Percentiles rank a stretch among this genome's conserved stretches.
Evolutionary conservation across 345 rosid species (phyloP).

Genomic region (Lepidium africanum): DNA sequence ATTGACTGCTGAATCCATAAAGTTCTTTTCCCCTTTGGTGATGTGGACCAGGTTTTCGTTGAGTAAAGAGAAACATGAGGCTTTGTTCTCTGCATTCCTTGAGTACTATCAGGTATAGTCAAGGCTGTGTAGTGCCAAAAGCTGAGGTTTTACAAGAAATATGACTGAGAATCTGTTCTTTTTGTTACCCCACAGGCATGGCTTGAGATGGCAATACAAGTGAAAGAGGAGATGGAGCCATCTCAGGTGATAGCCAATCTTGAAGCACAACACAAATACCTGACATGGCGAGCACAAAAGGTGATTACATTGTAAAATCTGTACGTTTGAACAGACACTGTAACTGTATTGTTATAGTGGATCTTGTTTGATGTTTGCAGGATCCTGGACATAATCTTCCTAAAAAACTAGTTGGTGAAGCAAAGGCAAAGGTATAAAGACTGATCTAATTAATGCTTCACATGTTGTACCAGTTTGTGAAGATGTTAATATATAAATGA

Average conservation of each 20-base stretch:
- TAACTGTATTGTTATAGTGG: background rate
- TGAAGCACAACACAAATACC: constrained; percentile 31
- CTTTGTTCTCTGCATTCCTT: constrained; percentile 25
- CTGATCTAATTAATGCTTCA: background rate
- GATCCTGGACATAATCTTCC: constrained; percentile 33
- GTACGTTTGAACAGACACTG: background rate
- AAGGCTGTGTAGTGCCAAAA: background rate
- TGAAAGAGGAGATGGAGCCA: constrained; percentile 9
- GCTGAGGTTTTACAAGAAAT: background rate
- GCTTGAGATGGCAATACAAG: constrained; percentile 22
- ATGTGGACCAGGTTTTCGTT: constrained; percentile 28
- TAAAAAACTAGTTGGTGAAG: constrained; percentile 21
- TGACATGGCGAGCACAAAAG: constrained; percentile 31
- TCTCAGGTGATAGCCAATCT: constrained; percentile 16
- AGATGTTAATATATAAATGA: background rate
- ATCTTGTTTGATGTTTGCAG: constrained; percentile 8
- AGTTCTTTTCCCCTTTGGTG: constrained; percentile 29
- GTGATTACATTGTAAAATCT: background rate
- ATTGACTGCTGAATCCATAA: constrained; percentile 77
- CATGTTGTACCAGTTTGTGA: background rate
- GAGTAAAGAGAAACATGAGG: constrained; percentile 15
- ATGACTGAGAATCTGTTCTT: background rate
- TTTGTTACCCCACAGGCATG: constrained; percentile 10
- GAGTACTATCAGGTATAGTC: constrained; percentile 21
- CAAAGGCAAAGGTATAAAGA: constrained; percentile 20